Base-by-base conservation (phyloP, 345 rosid genomes). In the Acer campestre region DNA sequence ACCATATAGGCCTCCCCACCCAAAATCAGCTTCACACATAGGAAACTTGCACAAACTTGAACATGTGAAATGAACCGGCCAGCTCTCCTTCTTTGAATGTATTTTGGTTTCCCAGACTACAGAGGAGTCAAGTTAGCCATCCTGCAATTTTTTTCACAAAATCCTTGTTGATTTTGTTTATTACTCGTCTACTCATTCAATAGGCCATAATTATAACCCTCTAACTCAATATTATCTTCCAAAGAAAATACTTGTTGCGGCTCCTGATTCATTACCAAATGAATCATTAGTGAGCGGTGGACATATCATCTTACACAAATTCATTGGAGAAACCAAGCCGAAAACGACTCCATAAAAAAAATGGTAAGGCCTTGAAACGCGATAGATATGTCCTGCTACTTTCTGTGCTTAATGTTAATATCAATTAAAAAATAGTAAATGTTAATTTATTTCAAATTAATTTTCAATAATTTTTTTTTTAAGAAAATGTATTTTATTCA, bases 301-400 rank as follows among this genome's bases (percentile, higher is more conserved):
- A 20, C 84, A 74, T 78, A 76, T 74, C 48, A 80, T 70, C 22
- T 77, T 66, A 23, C 85, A 81, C 48, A 88, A 55, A 68, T 88
- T 82, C 68, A 84, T 82, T 0, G 85, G 80, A 63, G 65, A 82
- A 25, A 71, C 82, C 70, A 71, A n/a, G 82, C 82, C 71, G 61
- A 68, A 77, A 82, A 4, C 89, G 85, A 38, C 68, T 82, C 85
- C 85, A 87, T 53, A 87, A 76, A 53, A 89, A n/a, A n/a, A n/a
- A n/a, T n/a, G n/a, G n/a, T n/a, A n/a, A n/a, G n/a, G n/a, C n/a
- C n/a, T n/a, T n/a, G n/a, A n/a, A n/a, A n/a, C n/a, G n/a, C n/a
- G n/a, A n/a, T n/a, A n/a, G n/a, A n/a, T n/a, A n/a, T n/a, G n/a
- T n/a, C n/a, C n/a, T n/a, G n/a, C n/a, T n/a, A n/a, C n/a, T n/a